Evolutionary conservation across 768 basidiomycete genomes (phyloP).

Genomic region (Pleurotus djamor): DNA sequence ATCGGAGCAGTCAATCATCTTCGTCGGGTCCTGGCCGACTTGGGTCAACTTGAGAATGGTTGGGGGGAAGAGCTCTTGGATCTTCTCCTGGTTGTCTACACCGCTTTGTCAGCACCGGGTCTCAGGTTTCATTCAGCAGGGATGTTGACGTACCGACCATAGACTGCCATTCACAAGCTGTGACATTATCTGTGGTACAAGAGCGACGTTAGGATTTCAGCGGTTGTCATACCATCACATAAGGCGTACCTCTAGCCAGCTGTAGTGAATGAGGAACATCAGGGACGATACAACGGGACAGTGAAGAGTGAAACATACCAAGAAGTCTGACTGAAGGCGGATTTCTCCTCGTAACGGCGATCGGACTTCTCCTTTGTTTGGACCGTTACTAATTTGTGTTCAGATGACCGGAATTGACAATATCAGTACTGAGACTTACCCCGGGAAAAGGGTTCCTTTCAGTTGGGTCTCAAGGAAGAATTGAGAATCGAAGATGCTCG

Average conservation of each 20-base stretch:
- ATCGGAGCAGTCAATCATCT: conserved; percentile 41
- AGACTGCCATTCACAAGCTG: conserved; percentile 46
- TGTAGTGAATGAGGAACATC: neutral
- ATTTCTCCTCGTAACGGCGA: conserved; percentile 15
- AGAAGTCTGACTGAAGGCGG: conserved; percentile 15
- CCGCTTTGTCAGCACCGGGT: neutral
- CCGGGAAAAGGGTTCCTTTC: conserved; percentile 37
- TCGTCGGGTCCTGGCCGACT: conserved; percentile 32
- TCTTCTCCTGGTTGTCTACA: conserved; percentile 25
- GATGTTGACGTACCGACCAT: conserved; percentile 26
- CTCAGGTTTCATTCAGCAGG: too few species aligned
- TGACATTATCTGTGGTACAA: conserved; percentile 31
- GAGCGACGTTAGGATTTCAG: neutral
- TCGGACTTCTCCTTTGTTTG: conserved; percentile 12
- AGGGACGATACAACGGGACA: neutral
- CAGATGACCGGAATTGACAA: neutral
- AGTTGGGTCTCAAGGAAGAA: conserved; percentile 44
- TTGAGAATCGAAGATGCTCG: conserved; percentile 39
- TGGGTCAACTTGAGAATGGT: conserved; percentile 43
- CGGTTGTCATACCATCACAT: neutral
- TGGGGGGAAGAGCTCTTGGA: conserved; percentile 30
- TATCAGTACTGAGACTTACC: conserved; percentile 19
- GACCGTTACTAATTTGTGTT: conserved; percentile 1
- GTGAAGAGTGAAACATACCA: conserved; percentile 4
- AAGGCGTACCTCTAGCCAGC: conserved; percentile 12